Evolutionary conservation across 768 basidiomycete species (phyloP).

Genomic region (Phaeotremella skinneri): DNA sequence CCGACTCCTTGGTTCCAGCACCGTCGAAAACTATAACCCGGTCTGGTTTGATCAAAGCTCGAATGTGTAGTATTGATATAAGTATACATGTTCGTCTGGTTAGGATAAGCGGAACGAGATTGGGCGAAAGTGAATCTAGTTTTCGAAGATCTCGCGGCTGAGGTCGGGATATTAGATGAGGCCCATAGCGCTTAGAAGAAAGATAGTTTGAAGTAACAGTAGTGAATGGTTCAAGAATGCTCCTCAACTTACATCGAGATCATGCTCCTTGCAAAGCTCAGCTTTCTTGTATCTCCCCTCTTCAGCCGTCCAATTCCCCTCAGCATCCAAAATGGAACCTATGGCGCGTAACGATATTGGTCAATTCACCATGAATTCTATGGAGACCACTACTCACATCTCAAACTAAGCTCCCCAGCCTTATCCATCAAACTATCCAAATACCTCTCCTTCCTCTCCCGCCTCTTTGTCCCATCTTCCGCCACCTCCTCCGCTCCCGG

Average conservation of each 20-base stretch:
- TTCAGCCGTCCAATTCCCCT: slow-evolving; percentile 59
- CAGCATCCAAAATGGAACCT: slow-evolving; percentile 81
- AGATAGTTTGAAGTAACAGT: slow-evolving; percentile 21
- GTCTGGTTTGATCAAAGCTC: slow-evolving; percentile 91
- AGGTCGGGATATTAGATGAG: too few relatives aligned
- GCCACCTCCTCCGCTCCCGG: not conserved
- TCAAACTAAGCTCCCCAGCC: slow-evolving; percentile 82
- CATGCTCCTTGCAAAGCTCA: slow-evolving; percentile 81
- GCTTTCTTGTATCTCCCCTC: slow-evolving; percentile 70
- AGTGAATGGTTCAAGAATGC: too few relatives aligned
- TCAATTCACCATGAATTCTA: slow-evolving; percentile 20
- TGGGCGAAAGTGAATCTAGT: slow-evolving; percentile 90
- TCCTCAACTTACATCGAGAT: slow-evolving; percentile 81
- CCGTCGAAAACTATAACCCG: slow-evolving; percentile 88
- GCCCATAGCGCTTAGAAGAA: not conserved
- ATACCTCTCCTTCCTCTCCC: slow-evolving; percentile 42
- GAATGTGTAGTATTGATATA: slow-evolving; percentile 91
- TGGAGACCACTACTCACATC: slow-evolving; percentile 63
- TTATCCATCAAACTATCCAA: slow-evolving; percentile 54
- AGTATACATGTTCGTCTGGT: slow-evolving; percentile 82
- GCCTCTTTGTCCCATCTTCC: slow-evolving; percentile 30
- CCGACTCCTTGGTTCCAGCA: slow-evolving; percentile 62
- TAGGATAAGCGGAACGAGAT: slow-evolving; percentile 90
- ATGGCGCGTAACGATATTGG: slow-evolving; percentile 12
- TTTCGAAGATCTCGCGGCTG: slow-evolving; percentile 94